Percentiles rank a stretch among this genome's conserved stretches.
Evolutionary conservation across 768 basidiomycete species (phyloP).

Genomic region (Psilocybe sp.): DNA sequence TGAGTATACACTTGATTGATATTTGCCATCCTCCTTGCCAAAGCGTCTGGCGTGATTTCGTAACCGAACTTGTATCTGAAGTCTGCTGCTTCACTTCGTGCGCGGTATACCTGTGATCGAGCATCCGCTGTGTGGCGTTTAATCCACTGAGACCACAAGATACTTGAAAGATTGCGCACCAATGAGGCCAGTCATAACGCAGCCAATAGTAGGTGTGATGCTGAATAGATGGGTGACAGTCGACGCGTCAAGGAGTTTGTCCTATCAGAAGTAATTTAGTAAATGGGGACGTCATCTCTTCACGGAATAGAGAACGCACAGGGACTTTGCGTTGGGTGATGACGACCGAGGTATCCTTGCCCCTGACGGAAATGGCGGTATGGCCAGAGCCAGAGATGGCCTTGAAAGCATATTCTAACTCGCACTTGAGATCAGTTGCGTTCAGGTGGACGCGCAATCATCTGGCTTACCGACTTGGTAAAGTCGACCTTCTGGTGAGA

Average conservation of each 20-base stretch:
- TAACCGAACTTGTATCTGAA: constrained; percentile 97
- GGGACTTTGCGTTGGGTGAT: constrained; percentile 99
- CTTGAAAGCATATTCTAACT: constrained; percentile 96
- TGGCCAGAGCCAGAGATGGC: constrained; percentile 97
- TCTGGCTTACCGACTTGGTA: constrained; percentile 90
- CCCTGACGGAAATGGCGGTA: constrained; percentile 89
- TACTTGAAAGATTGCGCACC: constrained; percentile 45
- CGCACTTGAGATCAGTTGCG: constrained; percentile 12
- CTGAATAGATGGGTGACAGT: constrained; percentile 95
- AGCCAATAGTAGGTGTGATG: constrained; percentile 94
- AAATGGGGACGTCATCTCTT: constrained; percentile 14
- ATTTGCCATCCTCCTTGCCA: constrained; percentile 91
- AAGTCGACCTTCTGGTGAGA: constrained; percentile 94
- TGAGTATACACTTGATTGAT: constrained; percentile 99
- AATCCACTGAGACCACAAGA: background rate
- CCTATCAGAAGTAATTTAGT: constrained; percentile 49
- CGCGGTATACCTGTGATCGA: constrained; percentile 81
- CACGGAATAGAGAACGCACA: constrained; percentile 45
- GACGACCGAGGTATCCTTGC: constrained; percentile 91
- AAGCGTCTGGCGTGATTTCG: constrained; percentile 96
- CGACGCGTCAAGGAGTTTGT: constrained; percentile 93
- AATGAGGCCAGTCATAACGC: constrained; percentile 96
- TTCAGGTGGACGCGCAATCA: background rate
- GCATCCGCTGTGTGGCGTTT: constrained; percentile 71
- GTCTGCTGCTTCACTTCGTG: constrained; percentile 84